Evolutionary conservation across 495 filamentous ascomycete genomes (phyloP).

Genomic region (Hyaloscypha variabilis): DNA sequence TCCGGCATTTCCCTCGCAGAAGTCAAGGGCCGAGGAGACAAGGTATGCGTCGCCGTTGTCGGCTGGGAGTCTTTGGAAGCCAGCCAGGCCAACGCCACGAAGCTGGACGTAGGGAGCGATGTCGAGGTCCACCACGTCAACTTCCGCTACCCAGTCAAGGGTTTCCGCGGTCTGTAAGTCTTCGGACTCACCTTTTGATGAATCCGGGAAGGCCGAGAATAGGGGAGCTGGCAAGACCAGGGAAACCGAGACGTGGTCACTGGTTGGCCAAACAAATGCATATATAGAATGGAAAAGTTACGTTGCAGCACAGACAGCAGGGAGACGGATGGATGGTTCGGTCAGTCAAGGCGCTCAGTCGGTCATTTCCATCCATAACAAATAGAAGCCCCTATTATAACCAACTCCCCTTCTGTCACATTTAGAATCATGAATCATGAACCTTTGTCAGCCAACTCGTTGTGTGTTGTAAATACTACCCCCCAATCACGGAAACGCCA

Average conservation of each 20-base stretch:
- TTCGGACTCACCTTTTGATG: background rate
- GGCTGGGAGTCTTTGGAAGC: conserved; percentile 18
- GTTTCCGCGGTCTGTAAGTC: conserved; percentile 25
- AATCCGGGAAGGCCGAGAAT: background rate
- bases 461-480: background rate
- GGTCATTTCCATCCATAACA: background rate
- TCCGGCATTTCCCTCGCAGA: conserved; percentile 13
- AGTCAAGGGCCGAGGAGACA: conserved; percentile 15
- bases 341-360: background rate
- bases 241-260: background rate
- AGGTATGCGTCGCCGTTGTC: conserved; percentile 21
- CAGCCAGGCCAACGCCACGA: conserved; percentile 7
- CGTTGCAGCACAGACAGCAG: background rate
- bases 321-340: background rate
- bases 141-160: conserved; percentile 27
- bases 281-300: background rate
- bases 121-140: conserved; percentile 24
- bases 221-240: background rate
- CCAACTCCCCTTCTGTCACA: background rate
- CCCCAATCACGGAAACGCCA: background rate
- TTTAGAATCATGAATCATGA: background rate
- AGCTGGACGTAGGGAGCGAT: background rate
- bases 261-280: conserved; percentile 5
- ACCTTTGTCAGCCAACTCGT: background rate
- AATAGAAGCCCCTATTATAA: background rate